Base-by-base conservation (phyloP, 805 yeast genomes). In the Zygoascus tannicola region DNA sequence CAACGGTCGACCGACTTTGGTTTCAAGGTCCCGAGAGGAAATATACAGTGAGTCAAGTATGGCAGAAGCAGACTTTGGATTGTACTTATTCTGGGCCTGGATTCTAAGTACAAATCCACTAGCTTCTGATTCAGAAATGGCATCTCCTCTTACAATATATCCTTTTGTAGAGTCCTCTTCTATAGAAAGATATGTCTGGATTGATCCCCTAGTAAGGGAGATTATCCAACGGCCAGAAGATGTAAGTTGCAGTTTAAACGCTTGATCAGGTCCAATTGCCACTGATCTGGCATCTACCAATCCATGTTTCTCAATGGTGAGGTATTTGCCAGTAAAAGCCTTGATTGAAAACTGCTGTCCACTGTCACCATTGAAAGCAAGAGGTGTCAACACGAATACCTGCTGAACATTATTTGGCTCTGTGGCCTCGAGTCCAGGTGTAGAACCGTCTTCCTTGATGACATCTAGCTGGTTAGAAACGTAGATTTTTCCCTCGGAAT, bases 321-420 rank as follows among this genome's bases (percentile, higher is more conserved):
- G 42, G 44, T 60, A 66, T 39, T 55, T 57, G 1, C 62, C 65
- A 16, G 47, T 35, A 5, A 55, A 42, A 2, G 59, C 52, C 44
- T 62, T 63, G 37, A 66, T 41, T 0, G 68, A 56, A 22, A 59
- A 35, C 28, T 34, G 45, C 1, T 49, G 40, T 16, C 47, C 42
- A 12, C 7, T 7, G 30, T 26, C 12, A 8, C 12, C 30, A 26
- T 26, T 26, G 10, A 45, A 46, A 7, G 46, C 32, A 4, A 62
- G 32, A 0, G 56, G 43, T 0, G 47, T 44, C 5, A 55, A 43
- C 4, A 63, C 54, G 37, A 66, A 58, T 3, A 66, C 70, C 35
- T 64, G 68, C 28, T 53, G 54, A 4, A 62, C 60, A 18, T 47
- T 47, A 4, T 34, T 44, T 1, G 70, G 70, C 30, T 64, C 67